Conservation (phyloP, 2,329 filamentous ascomycete genomes). For the Passalora sequoiae region DNA sequence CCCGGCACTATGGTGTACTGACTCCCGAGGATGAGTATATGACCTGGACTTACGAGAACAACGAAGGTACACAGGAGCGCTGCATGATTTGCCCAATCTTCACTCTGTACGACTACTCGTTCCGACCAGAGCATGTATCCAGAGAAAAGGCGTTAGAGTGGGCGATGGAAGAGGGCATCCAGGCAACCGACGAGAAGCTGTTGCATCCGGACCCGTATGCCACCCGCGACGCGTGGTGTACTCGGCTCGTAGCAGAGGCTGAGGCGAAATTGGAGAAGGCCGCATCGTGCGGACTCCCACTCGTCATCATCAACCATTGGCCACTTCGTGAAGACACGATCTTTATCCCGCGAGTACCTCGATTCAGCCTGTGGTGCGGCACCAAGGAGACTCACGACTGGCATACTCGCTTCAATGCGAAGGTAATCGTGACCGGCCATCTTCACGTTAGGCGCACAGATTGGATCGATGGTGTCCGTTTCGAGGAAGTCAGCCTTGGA, state of each 20-base stretch:
- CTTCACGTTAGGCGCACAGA: conserved; percentile 45
- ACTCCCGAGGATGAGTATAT: conserved; percentile 55
- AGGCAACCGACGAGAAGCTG: conserved; percentile 44
- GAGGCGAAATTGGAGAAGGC: conserved; percentile 39
- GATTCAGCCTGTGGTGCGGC: conserved; percentile 46
- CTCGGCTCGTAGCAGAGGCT: conserved; percentile 37
- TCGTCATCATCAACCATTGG: conserved; percentile 46
- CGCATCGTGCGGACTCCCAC: conserved; percentile 28
- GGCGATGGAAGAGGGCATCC: conserved; percentile 43
- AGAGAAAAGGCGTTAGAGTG: conserved; percentile 46
- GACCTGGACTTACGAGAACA: conserved; percentile 40
- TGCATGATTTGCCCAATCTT: conserved; percentile 53
- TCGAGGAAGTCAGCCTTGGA: conserved; percentile 45
- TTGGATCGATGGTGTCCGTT: conserved; percentile 44
- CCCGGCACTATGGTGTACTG: conserved; percentile 48
- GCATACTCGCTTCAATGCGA: conserved; percentile 44
- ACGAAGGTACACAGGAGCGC: conserved; percentile 45
- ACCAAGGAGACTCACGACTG: conserved; percentile 45
- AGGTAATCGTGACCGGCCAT: conserved; percentile 45
- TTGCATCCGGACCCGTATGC: conserved; percentile 44
- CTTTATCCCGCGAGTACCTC: conserved; percentile 39
- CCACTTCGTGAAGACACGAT: conserved; percentile 43
- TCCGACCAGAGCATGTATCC: conserved; percentile 47
- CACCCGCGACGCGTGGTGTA: conserved; percentile 44
- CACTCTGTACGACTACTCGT: conserved; percentile 58